Conservation (phyloP, 164 flowering plant genomes). For the Stephania yunnanensis region DNA sequence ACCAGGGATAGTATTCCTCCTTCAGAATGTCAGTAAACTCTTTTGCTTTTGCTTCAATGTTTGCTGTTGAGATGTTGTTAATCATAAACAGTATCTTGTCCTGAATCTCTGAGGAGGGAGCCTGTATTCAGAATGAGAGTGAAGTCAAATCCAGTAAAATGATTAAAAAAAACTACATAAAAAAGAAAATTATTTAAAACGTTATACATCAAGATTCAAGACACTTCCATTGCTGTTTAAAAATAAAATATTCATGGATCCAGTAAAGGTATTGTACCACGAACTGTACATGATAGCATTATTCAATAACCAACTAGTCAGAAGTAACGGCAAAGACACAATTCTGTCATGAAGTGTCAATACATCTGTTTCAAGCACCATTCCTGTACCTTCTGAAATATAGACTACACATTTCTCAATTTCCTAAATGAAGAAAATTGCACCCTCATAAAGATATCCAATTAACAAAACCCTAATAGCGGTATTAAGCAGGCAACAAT, state of each 20-base stretch:
- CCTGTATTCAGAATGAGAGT: slow-evolving; percentile 36
- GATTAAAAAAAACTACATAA: not conserved
- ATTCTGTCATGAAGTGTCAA: not conserved
- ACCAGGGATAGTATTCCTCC: slow-evolving; percentile 87
- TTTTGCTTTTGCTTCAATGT: slow-evolving; percentile 77
- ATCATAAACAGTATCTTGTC: slow-evolving; percentile 89
- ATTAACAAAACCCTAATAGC: not conserved
- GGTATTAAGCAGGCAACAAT: not conserved
- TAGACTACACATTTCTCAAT: not conserved
- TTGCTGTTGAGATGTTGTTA: slow-evolving; percentile 71
- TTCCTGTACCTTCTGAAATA: too few species aligned
- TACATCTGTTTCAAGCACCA: too few species aligned
- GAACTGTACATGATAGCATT: not conserved
- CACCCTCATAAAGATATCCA: not conserved
- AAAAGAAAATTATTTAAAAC: too few species aligned
- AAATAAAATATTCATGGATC: too few species aligned
- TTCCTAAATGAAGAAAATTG: not conserved
- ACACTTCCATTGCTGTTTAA: not conserved
- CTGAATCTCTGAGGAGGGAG: slow-evolving; percentile 76
- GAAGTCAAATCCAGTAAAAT: not conserved
- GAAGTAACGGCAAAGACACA: not conserved
- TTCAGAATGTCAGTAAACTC: slow-evolving; percentile 72
- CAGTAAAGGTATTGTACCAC: not conserved
- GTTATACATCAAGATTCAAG: not conserved
- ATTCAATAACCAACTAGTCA: not conserved